Conservation (phyloP, 164 flowering plant species). For the Vitis amurensis region DNA sequence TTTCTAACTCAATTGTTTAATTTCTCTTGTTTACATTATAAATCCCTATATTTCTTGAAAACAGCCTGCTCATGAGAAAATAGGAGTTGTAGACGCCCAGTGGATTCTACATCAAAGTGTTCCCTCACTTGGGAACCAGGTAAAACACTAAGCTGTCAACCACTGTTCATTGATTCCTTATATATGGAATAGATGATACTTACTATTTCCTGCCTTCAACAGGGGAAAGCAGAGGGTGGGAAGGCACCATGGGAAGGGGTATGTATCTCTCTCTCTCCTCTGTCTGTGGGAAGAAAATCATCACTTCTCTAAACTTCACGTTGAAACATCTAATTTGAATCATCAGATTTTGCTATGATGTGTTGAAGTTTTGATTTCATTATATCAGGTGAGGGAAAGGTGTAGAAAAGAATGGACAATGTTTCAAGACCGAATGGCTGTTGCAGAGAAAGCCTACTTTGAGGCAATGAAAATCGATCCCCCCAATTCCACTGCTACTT, state of each 20-base stretch:
- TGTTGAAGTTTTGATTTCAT: not conserved
- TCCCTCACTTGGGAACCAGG: conserved; percentile 79
- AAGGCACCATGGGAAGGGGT: conserved; percentile 78
- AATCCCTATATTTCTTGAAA: not conserved
- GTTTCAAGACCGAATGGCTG: conserved; percentile 62
- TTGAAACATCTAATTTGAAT: not conserved
- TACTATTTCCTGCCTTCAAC: conserved; percentile 12
- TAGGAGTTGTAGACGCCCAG: conserved; percentile 75
- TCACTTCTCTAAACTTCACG: no score
- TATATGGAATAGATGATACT: no score
- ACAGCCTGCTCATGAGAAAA: conserved; percentile 82
- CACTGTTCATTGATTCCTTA: not conserved
- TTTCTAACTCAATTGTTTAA: not conserved
- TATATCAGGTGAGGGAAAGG: conserved; percentile 77
- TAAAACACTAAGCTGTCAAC: conserved; percentile 7
- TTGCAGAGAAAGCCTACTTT: conserved; percentile 64
- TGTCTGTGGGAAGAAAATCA: no score
- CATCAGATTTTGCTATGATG: not conserved
- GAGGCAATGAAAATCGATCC: conserved; percentile 42
- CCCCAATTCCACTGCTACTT: conserved; percentile 42
- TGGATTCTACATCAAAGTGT: conserved; percentile 71
- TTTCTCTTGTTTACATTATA: not conserved
- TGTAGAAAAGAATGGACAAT: conserved; percentile 79
- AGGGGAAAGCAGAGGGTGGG: conserved; percentile 53
- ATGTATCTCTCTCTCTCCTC: conserved; percentile 10